A percentile compares a stretch with the other conserved stretches of the same genome.
phyloP scores from a whole-genome alignment of 306 rosid genomes.

The Styphnolobium japonicum region DNA sequence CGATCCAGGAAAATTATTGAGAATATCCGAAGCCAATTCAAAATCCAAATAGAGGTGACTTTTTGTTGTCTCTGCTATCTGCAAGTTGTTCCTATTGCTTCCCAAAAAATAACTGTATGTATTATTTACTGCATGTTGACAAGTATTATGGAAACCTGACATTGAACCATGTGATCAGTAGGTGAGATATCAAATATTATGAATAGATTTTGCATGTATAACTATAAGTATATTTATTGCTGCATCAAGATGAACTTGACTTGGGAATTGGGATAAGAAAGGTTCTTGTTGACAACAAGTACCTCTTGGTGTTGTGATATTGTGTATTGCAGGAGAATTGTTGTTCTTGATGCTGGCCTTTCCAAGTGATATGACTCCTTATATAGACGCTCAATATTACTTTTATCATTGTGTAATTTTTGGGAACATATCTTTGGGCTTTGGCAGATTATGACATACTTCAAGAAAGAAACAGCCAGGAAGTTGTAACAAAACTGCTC shows the following conservation, averaged over 20 bases:
- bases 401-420: background rate
- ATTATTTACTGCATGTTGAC: background rate
- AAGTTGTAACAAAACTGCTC: background rate
- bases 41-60: conserved; percentile 72
- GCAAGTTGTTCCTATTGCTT: conserved; percentile 6
- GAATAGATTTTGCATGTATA: background rate
- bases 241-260: background rate
- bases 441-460: background rate
- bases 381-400: background rate
- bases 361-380: background rate
- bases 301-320: background rate
- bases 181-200: background rate
- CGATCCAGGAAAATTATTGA: conserved; percentile 78
- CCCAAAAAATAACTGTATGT: background rate
- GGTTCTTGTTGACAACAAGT: background rate
- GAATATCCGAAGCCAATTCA: conserved; percentile 58
- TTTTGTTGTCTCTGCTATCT: conserved; percentile 1
- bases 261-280: background rate
- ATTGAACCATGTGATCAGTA: background rate
- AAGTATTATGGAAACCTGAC: background rate
- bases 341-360: background rate
- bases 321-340: background rate
- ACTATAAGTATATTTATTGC: background rate
- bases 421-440: background rate
- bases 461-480: background rate